These are phyloP conservation scores for Suillus spraguei DNA, from an alignment of 768 basidiomycete genomes.

Conservation along the genomic window DNA sequence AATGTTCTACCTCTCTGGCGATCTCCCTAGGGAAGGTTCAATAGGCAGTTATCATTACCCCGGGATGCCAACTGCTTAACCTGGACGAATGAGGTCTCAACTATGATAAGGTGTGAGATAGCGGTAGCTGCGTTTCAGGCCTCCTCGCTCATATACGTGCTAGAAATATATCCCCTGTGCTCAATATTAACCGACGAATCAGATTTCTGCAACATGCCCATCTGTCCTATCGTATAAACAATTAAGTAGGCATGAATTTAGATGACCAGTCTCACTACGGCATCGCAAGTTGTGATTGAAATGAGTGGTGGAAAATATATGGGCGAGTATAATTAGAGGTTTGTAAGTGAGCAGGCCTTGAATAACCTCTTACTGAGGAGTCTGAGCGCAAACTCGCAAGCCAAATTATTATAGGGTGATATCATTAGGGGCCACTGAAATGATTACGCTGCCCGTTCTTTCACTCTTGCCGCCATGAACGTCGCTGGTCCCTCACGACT, in stretches of 20 bases:
- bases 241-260: not conserved
- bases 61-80: not conserved
- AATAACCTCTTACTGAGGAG: too few relatives aligned
- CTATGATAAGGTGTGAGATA: not conserved
- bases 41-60: not conserved
- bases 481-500: constrained; percentile 28
- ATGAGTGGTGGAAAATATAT: not conserved
- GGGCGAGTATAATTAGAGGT: not conserved
- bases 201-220: not conserved
- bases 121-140: not conserved
- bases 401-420: not conserved
- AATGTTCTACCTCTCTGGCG: constrained; percentile 29
- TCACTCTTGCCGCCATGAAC: constrained; percentile 20
- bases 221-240: not conserved
- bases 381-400: too few relatives aligned
- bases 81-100: not conserved
- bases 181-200: not conserved
- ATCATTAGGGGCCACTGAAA: not conserved
- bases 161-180: not conserved
- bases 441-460: not conserved
- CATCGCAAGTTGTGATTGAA: not conserved
- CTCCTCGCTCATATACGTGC: too few relatives aligned
- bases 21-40: constrained; percentile 24
- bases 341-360: too few relatives aligned
- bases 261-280: not conserved